Percentiles rank a stretch among this genome's conserved stretches.
These are phyloP conservation scores for Citrullus mucosospermus DNA, from an alignment of 306 rosid genomes.

Conservation along the genomic window DNA sequence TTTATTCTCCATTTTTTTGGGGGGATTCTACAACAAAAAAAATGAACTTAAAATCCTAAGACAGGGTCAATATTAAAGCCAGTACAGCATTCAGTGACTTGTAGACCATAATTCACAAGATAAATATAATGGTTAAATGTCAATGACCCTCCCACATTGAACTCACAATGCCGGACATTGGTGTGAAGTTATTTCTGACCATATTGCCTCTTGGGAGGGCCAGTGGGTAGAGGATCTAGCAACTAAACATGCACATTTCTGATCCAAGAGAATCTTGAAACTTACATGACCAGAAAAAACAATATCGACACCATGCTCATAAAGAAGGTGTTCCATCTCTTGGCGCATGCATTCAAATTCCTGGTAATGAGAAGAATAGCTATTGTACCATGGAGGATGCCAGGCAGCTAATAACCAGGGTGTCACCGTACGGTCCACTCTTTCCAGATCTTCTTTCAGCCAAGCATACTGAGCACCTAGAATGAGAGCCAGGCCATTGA, in stretches of 20 bases:
- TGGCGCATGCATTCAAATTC: conserved; percentile 92
- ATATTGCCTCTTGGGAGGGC: neutral
- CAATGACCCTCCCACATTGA: neutral
- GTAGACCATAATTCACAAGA: neutral
- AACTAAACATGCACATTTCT: neutral
- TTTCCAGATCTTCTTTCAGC: conserved; percentile 49
- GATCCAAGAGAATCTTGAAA: conserved; percentile 4
- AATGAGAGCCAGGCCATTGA: conserved; percentile 9
- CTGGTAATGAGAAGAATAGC: conserved; percentile 85
- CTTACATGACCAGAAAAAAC: conserved; percentile 89
- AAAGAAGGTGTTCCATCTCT: conserved; percentile 85
- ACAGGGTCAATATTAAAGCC: neutral
- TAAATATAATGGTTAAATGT: neutral
- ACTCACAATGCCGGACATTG: neutral
- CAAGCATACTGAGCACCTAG: conserved; percentile 79
- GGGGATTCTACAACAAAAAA: neutral
- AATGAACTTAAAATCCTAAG: neutral
- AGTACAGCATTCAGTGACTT: neutral
- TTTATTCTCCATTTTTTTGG: neutral
- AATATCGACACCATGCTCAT: conserved; percentile 48
- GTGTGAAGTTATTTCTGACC: neutral
- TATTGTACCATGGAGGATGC: conserved; percentile 91
- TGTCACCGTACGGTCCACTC: conserved; percentile 44
- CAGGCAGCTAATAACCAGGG: conserved; percentile 81
- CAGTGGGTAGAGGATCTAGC: neutral